These are phyloP conservation scores for Eucalyptus regnans DNA, from an alignment of 345 rosid genomes.

Conservation along the genomic window DNA sequence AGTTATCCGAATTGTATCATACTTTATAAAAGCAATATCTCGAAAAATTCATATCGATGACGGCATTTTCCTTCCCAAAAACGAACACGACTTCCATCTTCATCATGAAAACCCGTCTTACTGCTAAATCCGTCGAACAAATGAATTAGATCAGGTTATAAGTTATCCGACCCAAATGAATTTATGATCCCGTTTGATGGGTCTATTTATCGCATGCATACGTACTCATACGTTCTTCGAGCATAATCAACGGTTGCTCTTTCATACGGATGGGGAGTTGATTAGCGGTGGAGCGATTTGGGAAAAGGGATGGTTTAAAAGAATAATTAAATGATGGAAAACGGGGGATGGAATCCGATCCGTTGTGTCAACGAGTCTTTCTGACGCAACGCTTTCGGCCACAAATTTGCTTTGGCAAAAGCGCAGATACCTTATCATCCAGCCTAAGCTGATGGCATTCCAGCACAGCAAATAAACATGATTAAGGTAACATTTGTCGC, in stretches of 20 bases:
- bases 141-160: too few relatives aligned
- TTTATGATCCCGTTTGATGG: too few relatives aligned
- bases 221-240: background rate
- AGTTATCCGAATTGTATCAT: background rate
- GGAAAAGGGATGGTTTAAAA: background rate
- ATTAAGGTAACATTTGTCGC: background rate
- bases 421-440: background rate
- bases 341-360: background rate
- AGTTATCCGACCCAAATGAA: accelerated
- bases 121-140: accelerated
- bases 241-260: background rate
- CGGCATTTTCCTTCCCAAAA: background rate
- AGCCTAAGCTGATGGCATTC: background rate
- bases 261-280: background rate
- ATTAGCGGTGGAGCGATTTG: background rate
- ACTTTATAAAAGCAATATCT: background rate
- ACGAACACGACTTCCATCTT: background rate
- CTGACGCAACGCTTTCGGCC: background rate
- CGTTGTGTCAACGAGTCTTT: background rate
- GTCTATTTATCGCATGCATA: too few relatives aligned
- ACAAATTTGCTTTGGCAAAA: background rate
- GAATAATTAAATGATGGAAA: background rate
- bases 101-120: background rate
- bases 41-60: background rate
- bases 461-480: background rate